phyloP scores from a whole-genome alignment of 75 land plant species.

The Picea sitchensis region DNA sequence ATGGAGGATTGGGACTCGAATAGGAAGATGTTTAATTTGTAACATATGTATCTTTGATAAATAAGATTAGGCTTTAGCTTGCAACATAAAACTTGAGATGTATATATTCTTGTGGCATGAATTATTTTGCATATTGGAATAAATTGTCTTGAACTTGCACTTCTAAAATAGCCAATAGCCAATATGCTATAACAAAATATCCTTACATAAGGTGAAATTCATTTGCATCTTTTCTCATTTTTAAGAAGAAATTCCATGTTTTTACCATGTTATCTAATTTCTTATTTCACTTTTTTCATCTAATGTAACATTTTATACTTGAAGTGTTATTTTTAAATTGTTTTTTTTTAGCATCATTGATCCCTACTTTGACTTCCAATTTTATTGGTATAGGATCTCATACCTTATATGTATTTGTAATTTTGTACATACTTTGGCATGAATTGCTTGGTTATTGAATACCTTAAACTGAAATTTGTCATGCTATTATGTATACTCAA shows the following conservation, averaged over 20 bases:
- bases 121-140: neutral
- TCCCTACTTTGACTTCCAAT: too few species aligned
- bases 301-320: neutral
- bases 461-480: neutral
- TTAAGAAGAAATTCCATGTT: neutral
- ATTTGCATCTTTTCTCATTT: neutral
- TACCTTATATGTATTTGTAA: neutral
- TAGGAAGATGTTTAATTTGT: neutral
- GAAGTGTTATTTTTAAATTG: neutral
- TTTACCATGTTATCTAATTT: neutral
- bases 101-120: neutral
- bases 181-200: neutral
- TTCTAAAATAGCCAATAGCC: neutral
- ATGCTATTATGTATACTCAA: neutral
- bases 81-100: neutral
- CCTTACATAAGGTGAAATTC: neutral
- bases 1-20: neutral
- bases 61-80: too few species aligned
- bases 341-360: too few species aligned
- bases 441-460: neutral
- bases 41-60: neutral
- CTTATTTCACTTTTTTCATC: neutral
- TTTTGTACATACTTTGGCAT: neutral
- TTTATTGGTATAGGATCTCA: neutral
- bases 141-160: neutral